Conservation (phyloP, 2,329 filamentous ascomycete species). For the Cladorrhinum sp. region DNA sequence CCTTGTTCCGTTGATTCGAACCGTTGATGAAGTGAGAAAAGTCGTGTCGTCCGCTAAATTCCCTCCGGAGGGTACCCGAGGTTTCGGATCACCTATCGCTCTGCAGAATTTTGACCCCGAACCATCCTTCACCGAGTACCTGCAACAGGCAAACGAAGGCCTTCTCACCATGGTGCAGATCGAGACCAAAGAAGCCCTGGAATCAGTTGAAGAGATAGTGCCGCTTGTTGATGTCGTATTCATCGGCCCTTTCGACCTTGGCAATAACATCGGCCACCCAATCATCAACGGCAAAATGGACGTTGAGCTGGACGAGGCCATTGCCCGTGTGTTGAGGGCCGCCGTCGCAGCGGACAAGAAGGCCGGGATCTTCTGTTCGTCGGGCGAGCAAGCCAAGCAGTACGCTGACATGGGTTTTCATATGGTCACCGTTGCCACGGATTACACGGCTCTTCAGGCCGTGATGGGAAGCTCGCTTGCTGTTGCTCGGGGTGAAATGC, state of each 20-base stretch:
- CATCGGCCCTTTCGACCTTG: slow-evolving; percentile 65
- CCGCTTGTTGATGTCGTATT: slow-evolving; percentile 62
- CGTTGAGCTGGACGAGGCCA: slow-evolving; percentile 56
- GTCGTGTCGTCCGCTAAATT: slow-evolving; percentile 54
- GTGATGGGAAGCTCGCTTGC: slow-evolving; percentile 46
- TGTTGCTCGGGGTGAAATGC: slow-evolving; percentile 42
- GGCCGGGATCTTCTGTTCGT: slow-evolving; percentile 57
- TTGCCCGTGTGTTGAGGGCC: slow-evolving; percentile 56
- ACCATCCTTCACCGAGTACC: slow-evolving; percentile 52
- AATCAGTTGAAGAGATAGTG: slow-evolving; percentile 60
- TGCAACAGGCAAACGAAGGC: slow-evolving; percentile 54
- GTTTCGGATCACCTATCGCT: slow-evolving; percentile 55
- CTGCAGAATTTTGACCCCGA: slow-evolving; percentile 47
- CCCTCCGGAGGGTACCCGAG: slow-evolving; percentile 51
- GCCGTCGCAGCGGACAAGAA: slow-evolving; percentile 63
- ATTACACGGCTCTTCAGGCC: slow-evolving; percentile 50
- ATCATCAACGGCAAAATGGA: slow-evolving; percentile 59
- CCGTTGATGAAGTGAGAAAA: slow-evolving; percentile 48
- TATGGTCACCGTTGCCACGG: slow-evolving; percentile 58
- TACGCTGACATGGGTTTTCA: slow-evolving; percentile 58
- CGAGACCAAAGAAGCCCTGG: slow-evolving; percentile 61
- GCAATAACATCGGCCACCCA: slow-evolving; percentile 60
- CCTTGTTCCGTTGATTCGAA: slow-evolving; percentile 53
- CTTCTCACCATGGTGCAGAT: slow-evolving; percentile 66
- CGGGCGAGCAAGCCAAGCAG: slow-evolving; percentile 52